Evolutionary conservation across 2,329 filamentous ascomycete genomes (phyloP), one percentile per base, ranked within the genome.

Genomic region (Claviceps sorghi): DNA sequence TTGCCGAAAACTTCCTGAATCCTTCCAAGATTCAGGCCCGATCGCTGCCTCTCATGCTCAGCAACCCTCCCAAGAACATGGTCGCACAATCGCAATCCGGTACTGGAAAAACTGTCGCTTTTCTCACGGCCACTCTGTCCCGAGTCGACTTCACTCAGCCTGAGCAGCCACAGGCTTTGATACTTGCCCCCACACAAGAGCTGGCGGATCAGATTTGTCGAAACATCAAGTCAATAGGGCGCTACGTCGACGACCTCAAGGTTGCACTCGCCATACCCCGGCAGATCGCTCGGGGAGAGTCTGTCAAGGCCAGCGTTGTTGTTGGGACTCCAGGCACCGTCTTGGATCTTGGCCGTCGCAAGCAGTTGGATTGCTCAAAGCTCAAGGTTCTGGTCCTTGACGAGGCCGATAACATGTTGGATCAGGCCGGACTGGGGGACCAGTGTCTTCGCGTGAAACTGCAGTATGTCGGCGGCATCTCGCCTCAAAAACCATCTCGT

Each of bases 41-140:
- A 60, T 93, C 93, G 1, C 78, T 98, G 19, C 93, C 93, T 30
- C 77, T 98, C 52, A 85, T 98, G 63, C 79, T 98, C 57, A 73
- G 79, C 60, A 76, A 95, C 64, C 91, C 93, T n/a, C 85, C 91
- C 0, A 77, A 78, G 58, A 97, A 97, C 69, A 86, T 98, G 78
- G 91, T 98, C 64, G 93, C 90, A 3, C 93, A 98, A 70, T 98
- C 93, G n/a, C 93, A 98, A 69, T 98, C 93, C 2, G 93, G 93
- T 60, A 98, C 93, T 21, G 93, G 93, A 64, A 98, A 98, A 75
- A 98, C 93, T 0, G 93, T 90, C 21, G 93, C 93, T 22, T 98
- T 98, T 67, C 87, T 93, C 46, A 83, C 95, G 56, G 95, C 95
- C 55, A 86, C 95, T 55, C 78, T 98, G 42, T 86, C 86, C 54